These are phyloP conservation scores for Oryza glumipatula DNA, from an alignment of 176 grass and related monocot genomes.

Conservation along the genomic window DNA sequence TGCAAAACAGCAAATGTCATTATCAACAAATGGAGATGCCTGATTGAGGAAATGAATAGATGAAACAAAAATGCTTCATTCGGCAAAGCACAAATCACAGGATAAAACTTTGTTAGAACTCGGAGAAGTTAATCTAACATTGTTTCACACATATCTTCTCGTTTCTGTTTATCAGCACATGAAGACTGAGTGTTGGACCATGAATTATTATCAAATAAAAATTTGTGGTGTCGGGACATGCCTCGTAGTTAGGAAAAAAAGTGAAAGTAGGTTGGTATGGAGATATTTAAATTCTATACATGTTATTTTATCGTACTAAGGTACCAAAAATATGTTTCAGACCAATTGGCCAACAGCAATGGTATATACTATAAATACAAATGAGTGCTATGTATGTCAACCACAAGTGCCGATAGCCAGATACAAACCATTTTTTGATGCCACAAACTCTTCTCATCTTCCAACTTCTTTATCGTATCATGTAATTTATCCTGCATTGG, in stretches of 20 bases:
- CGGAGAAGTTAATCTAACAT: neutral
- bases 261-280: neutral
- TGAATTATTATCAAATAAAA: neutral
- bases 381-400: neutral
- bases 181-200: neutral
- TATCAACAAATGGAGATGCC: neutral
- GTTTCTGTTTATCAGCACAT: neutral
- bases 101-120: neutral
- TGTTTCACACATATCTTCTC: neutral
- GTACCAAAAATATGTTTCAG: conserved; percentile 15
- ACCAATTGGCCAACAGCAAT: neutral
- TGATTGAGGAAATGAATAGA: neutral
- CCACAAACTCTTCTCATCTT: conserved; percentile 68
- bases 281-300: neutral
- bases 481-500: conserved; percentile 62
- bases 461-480: conserved; percentile 55
- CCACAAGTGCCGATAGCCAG: neutral
- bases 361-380: neutral
- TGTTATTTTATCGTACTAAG: neutral
- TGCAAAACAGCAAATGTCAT: conserved; percentile 18
- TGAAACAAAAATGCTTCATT: no score
- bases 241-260: neutral
- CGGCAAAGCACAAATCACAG: neutral
- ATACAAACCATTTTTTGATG: conserved; percentile 62
- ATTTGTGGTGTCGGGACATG: neutral